Evolutionary conservation across 2,329 filamentous ascomycete species (phyloP).

Genomic region (Akanthomyces lecanii): DNA sequence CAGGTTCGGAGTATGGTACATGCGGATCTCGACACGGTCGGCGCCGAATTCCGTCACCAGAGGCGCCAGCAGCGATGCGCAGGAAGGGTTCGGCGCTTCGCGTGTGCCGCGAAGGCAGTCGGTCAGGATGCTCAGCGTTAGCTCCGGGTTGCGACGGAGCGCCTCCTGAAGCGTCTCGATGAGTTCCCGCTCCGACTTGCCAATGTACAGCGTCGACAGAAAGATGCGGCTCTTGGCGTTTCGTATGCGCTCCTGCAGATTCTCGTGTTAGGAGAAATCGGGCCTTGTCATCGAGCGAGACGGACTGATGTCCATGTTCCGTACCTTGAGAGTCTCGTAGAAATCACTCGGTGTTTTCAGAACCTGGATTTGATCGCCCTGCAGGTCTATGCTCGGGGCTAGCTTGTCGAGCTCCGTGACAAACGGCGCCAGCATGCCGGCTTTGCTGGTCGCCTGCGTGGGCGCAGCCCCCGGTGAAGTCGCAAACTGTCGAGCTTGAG

Average conservation of each 20-base stretch:
- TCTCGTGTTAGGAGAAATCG: background rate
- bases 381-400: slow-evolving; percentile 83
- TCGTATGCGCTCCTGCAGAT: slow-evolving; percentile 67
- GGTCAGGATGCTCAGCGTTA: slow-evolving; percentile 84
- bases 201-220: slow-evolving; percentile 94
- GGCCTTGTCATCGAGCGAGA: background rate
- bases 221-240: slow-evolving; percentile 77
- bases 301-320: background rate
- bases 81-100: slow-evolving; percentile 80
- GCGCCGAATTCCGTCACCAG: slow-evolving; percentile 80
- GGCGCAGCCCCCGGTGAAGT: slow-evolving; percentile 27
- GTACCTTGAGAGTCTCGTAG: slow-evolving; percentile 86
- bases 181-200: slow-evolving; percentile 85
- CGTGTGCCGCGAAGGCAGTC: slow-evolving; percentile 88
- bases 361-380: slow-evolving; percentile 75
- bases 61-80: slow-evolving; percentile 80
- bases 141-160: slow-evolving; percentile 65
- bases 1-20: slow-evolving; percentile 97
- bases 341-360: slow-evolving; percentile 81
- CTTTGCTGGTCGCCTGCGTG: slow-evolving; percentile 23
- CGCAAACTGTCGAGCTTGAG: slow-evolving; percentile 40
- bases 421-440: slow-evolving; percentile 49
- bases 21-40: slow-evolving; percentile 82
- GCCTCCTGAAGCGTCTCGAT: slow-evolving; percentile 74
- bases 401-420: slow-evolving; percentile 76